Evolutionary conservation across 2,329 filamentous ascomycete species (phyloP), one percentile per base, ranked within the genome.

Genomic region (Phialocephala sp.): DNA sequence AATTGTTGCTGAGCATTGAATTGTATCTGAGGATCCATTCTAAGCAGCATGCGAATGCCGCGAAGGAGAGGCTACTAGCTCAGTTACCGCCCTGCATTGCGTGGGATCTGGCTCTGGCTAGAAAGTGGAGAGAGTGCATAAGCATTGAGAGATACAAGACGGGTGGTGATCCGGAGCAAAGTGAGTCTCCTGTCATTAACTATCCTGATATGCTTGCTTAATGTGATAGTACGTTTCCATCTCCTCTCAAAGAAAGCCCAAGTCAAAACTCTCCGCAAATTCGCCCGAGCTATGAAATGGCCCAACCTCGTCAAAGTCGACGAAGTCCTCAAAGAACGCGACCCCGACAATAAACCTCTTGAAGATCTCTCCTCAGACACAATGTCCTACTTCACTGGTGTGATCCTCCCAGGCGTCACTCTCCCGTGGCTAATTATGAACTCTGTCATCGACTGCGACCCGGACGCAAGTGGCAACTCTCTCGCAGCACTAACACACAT

Each of bases 341-440:
- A 78, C 65, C 71, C 78, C 1, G 72, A 81, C 11, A 86, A 89
- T 66, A 82, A 84, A 24, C 81, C 81, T 15, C 78, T 91, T 60
- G 82, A 91, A 68, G 79, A 83, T 47, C 79, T 89, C 73, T 88
- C 88, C 72, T 90, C 89, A 22, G 89, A 92, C 73, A 85, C 90
- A 18, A 89, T 92, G 85, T 90, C 91, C 8, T 93, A 91, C 79
- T 92, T 93, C 73, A 91, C 88, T 43, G 90, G 90, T 4, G 83
- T 93, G 15, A 85, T 93, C 41, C 79, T 93, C 3, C 91, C 91
- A 9, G 91, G 91, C 12, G 83, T 85, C 4, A 88, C 86, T 0
- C 86, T 91, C 55, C 89, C 90, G 2, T 93, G 91, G 78, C 83
- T 92, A 43, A 87, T 92, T 55, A 93, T 93, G 89, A 93, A 92